Base-by-base conservation (phyloP, 768 basidiomycete species). In the Amanita rimosa region DNA sequence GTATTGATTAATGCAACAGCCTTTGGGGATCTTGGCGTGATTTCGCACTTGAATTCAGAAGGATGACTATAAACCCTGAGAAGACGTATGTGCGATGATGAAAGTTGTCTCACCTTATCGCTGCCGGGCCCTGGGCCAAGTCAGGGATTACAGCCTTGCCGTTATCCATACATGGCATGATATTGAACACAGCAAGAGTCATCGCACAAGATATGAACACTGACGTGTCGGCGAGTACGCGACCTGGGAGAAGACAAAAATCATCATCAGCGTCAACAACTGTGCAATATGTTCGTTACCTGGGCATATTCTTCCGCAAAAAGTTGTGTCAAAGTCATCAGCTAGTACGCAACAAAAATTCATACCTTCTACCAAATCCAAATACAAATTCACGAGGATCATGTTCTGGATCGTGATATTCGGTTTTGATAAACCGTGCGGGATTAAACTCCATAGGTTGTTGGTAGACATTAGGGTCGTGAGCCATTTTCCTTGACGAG, bases 331-430 rank as follows among this genome's bases (percentile, higher is more conserved):
- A 45, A 5, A 2, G 14, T n/a, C 29, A 16, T 24, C 22, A 5
- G 11, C 27, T 29, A 27, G n/a, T 27, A 16, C 27, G 46, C 26
- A 17, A 17, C 22, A 35, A 24, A n/a, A 33, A 41, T 17, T 43
- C 53, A 44, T 37, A 60, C 67, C 78, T 69, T 56, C 78, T 60
- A 27, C 75, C 78, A 44, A 77, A 80, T 2, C 78, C 78, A 50
- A 78, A 81, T 46, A 68, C 71, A 33, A 71, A 56, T 4, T 60
- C 58, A n/a, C 67, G 67, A 10, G 76, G 72, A 44, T 76, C 74
- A 11, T 40, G 53, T 50, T 74, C 69, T 6, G 68, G 63, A 22
- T 62, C 55, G 17, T 64, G 57, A 8, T 62, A 61, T 14, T 57
- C 64, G 2, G 29, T 66, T 54, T 57, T 52, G n/a, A 78, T 58